phyloP scores from a whole-genome alignment of 768 basidiomycete species.

The Leccinum arenicola region DNA sequence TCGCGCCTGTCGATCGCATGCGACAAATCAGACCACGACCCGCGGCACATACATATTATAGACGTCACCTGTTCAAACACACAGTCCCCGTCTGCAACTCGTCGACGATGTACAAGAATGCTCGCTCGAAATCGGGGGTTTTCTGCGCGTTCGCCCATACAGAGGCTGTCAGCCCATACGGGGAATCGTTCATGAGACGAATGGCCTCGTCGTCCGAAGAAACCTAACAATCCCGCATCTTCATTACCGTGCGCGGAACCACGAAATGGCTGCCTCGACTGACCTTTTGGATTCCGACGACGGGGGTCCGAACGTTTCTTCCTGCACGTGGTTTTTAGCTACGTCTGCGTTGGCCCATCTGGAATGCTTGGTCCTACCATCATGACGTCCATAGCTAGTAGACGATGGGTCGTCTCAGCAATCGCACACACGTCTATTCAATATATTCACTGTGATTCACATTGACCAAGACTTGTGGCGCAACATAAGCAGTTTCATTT shows the following conservation, averaged over 20 bases:
- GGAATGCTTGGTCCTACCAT: slow-evolving; percentile 43
- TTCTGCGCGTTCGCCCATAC: too few relatives aligned
- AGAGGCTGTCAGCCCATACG: too few relatives aligned
- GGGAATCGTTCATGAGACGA: too few relatives aligned
- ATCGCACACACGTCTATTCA: background rate
- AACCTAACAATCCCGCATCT: too few relatives aligned
- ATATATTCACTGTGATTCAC: slow-evolving; percentile 77
- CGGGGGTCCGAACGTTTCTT: slow-evolving; percentile 88
- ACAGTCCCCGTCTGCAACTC: too few relatives aligned
- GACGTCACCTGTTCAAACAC: too few relatives aligned
- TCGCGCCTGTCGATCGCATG: too few relatives aligned
- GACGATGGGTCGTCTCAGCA: slow-evolving; percentile 2
- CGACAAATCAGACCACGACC: too few relatives aligned
- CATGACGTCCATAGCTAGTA: slow-evolving; percentile 88
- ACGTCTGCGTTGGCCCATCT: background rate
- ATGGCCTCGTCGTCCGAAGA: too few relatives aligned
- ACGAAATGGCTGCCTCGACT: background rate
- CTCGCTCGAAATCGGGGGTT: too few relatives aligned
- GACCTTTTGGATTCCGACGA: slow-evolving; percentile 92
- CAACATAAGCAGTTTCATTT: slow-evolving; percentile 83
- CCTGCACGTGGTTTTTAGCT: slow-evolving; percentile 36
- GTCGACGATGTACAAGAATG: too few relatives aligned
- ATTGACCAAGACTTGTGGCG: slow-evolving; percentile 85
- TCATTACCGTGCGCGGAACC: background rate
- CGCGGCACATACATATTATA: too few relatives aligned